Base-by-base conservation (phyloP, 2,329 filamentous ascomycete species). In the Monilinia vaccinii-corymbosi region DNA sequence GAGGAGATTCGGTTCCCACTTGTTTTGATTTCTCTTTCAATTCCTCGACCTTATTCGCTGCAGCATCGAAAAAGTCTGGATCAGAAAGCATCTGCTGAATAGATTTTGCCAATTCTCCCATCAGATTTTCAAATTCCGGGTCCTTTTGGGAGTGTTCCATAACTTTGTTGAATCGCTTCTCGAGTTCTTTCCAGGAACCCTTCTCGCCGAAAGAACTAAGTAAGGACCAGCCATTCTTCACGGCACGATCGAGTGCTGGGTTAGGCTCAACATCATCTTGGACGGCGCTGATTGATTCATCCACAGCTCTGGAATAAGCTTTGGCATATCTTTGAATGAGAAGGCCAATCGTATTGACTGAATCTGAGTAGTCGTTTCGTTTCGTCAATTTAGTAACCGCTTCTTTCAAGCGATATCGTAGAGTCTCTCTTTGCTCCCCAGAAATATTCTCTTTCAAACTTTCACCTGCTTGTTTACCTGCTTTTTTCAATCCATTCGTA, bases 1-100 rank as follows among this genome's bases (percentile, higher is more conserved):
- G 77, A 5, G 81, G 82, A 2, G 88, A 87, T 46, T 87, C 84
- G 0, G 79, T 79, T 1, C 85, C 82, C 1, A 91, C 78, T 63
- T 88, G 83, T 63, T 86, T 81, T 5, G 80, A 78, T 68, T 81
- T 79, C 13, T 74, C 73, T 34, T 81, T 77, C 7, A 86, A 65
- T 3, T 79, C 74, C 16, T 77, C 73, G 42, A 85, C 73, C 11
- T 79, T 78, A 52, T 79, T 72, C 9, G 52, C 83, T 0, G 85
- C 84, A 44, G 89, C 80, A 50, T 92, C 88, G 68, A 95, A 89
- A 73, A 96, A 97, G 4, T 86, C 81, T 0, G 93, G 92, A 63
- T 97, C 88, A 0, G 85, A 94, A 46, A 97, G 76, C 72, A 97
- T 85, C 63, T 87, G 86, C 69, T 96, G 87, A 5, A 96, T 73